Evolutionary conservation across 345 rosid genomes (phyloP).

Genomic region (Eucalyptus curtisii): DNA sequence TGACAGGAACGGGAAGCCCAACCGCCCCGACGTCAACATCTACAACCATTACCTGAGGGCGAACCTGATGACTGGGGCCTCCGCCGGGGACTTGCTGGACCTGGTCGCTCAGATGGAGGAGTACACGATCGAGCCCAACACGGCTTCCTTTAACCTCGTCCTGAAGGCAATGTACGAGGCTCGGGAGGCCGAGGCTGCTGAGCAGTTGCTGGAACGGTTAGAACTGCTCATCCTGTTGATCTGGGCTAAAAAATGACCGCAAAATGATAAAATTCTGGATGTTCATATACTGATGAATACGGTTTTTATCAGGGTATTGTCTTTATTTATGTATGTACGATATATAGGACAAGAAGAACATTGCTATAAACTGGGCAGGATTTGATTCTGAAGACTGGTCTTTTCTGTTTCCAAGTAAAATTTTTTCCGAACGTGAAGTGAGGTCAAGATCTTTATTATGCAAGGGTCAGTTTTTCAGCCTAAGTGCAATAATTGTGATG

Average conservation of each 20-base stretch:
- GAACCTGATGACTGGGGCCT: slow-evolving; percentile 56
- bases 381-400: background rate
- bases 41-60: slow-evolving; percentile 84
- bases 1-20: slow-evolving; percentile 72
- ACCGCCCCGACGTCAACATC: slow-evolving; percentile 61
- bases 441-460: background rate
- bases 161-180: slow-evolving; percentile 69
- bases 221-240: background rate
- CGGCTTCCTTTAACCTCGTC: slow-evolving; percentile 70
- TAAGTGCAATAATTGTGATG: background rate
- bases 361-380: background rate
- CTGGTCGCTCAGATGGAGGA: slow-evolving; percentile 61
- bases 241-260: background rate
- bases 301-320: background rate
- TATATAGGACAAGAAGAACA: background rate
- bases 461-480: background rate
- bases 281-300: background rate
- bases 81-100: slow-evolving; percentile 53
- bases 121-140: slow-evolving; percentile 49
- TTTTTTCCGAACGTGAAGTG: background rate
- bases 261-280: background rate
- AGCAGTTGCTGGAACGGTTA: slow-evolving; percentile 73
- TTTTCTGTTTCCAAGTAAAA: background rate
- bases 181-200: slow-evolving; percentile 52
- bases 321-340: background rate